phyloP scores from a whole-genome alignment of 331 rosid species.

The Arachis monticola region DNA sequence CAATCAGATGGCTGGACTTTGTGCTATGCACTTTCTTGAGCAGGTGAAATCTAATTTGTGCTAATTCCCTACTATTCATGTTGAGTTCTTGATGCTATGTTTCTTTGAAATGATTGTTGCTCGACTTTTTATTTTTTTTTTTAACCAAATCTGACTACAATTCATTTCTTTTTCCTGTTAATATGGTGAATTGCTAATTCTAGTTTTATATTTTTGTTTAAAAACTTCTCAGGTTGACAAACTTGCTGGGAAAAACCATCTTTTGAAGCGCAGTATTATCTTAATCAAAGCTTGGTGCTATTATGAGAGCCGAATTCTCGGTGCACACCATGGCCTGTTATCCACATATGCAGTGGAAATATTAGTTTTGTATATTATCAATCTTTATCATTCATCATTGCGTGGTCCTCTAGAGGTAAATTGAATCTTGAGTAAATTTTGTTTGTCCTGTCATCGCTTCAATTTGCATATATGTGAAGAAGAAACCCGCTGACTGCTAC shows the following conservation, averaged over 20 bases:
- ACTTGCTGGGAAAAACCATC: conserved; percentile 52
- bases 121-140: neutral
- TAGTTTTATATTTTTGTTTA: neutral
- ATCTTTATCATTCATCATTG: conserved; percentile 49
- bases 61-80: conserved; percentile 29
- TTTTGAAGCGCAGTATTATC: conserved; percentile 54
- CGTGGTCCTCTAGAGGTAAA: conserved; percentile 63
- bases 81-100: conserved; percentile 17
- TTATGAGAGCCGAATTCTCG: conserved; percentile 60
- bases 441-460: conserved; percentile 20
- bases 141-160: conserved; percentile 8
- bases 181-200: conserved; percentile 22
- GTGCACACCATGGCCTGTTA: conserved; percentile 57
- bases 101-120: conserved; percentile 15
- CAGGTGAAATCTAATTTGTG: conserved; percentile 41
- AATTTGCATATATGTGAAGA: conserved; percentile 26
- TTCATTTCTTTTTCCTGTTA: conserved; percentile 1
- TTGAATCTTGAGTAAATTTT: conserved; percentile 30
- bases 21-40: conserved; percentile 50
- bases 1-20: conserved; percentile 57
- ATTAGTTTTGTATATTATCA: conserved; percentile 54
- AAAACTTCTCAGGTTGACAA: conserved; percentile 47
- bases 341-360: conserved; percentile 60
- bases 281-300: conserved; percentile 65
- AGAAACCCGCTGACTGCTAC: conserved; percentile 19